Conservation (phyloP, 1,284 basidiomycete species). For the Wallemia hederae region DNA sequence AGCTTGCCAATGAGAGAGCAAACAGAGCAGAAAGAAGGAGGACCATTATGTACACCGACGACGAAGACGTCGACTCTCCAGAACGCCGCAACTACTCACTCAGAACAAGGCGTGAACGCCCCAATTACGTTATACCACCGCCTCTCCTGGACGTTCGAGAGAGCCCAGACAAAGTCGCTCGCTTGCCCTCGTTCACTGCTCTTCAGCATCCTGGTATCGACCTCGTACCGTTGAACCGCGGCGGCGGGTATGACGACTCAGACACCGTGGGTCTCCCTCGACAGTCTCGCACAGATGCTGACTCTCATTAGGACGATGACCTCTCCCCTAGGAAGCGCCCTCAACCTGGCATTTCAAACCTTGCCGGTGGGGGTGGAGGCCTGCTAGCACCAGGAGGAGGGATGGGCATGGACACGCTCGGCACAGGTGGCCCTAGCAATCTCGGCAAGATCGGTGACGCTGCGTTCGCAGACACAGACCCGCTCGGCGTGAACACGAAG, state of each 20-base stretch:
- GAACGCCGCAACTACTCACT: not conserved
- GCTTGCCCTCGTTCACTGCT: not conserved
- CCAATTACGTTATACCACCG: not conserved
- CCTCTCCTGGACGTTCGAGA: not conserved
- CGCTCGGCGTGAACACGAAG: constrained; percentile 71
- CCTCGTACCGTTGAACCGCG: constrained; percentile 1
- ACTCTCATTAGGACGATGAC: constrained; percentile 3
- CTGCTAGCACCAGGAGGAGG: not conserved
- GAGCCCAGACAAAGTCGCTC: not conserved
- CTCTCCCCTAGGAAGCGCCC: constrained; percentile 1
- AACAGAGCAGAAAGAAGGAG: not conserved
- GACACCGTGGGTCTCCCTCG: constrained; percentile 4
- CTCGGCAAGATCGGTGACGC: constrained; percentile 52
- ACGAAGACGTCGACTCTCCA: not conserved
- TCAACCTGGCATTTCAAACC: constrained; percentile 3
- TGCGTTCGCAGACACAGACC: constrained; percentile 81
- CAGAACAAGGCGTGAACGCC: not conserved
- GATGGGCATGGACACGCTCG: constrained; percentile 27
- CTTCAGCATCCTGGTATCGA: constrained; percentile 4
- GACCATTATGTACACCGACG: not conserved
- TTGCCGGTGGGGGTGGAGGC: constrained; percentile 4
- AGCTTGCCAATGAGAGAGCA: not conserved
- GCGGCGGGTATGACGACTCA: constrained; percentile 1
- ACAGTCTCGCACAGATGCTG: constrained; percentile 1
- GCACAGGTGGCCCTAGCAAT: constrained; percentile 21